Percentiles rank a stretch among this genome's conserved stretches.
Conservation (phyloP, 2,329 filamentous ascomycete genomes). For the Metarhizium rileyi region DNA sequence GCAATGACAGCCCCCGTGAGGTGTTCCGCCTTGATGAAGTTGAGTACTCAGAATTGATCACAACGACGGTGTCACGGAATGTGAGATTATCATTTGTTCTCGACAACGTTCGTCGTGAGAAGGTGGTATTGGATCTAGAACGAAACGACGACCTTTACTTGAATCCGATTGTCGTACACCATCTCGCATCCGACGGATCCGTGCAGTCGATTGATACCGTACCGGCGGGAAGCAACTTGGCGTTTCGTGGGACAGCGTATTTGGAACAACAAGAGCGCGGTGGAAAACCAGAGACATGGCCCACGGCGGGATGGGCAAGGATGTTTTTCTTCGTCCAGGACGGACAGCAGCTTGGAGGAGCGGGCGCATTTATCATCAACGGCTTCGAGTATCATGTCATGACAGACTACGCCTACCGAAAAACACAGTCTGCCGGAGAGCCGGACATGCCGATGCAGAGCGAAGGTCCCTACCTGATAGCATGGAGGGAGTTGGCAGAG, state of each 20-base stretch:
- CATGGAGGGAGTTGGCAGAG: slow-evolving; percentile 1
- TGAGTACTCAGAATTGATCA: not conserved
- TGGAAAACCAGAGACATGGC: not conserved
- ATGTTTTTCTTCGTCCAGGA: slow-evolving; percentile 4
- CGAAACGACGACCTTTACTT: slow-evolving; percentile 9
- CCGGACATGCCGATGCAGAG: not conserved
- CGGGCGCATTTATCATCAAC: slow-evolving; percentile 9
- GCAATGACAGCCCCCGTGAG: not conserved
- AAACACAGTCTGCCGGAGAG: not conserved
- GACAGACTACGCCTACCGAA: slow-evolving; percentile 6
- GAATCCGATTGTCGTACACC: slow-evolving; percentile 5
- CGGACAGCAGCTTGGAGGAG: slow-evolving; percentile 5
- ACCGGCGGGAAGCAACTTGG: slow-evolving; percentile 6
- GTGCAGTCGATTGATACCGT: slow-evolving; percentile 4
- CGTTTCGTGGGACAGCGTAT: slow-evolving; percentile 2
- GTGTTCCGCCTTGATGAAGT: not conserved
- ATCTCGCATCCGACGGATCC: slow-evolving; percentile 5
- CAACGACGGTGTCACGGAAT: not conserved
- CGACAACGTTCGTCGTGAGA: not conserved
- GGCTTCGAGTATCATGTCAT: slow-evolving; percentile 10
- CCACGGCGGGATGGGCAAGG: slow-evolving; percentile 7
- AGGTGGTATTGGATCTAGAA: slow-evolving; percentile 1
- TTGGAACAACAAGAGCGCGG: not conserved
- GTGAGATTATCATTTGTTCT: not conserved
- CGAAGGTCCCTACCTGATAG: not conserved